Base-by-base conservation (phyloP, 176 grass and related monocot genomes). In the Oryza glumipatula region DNA sequence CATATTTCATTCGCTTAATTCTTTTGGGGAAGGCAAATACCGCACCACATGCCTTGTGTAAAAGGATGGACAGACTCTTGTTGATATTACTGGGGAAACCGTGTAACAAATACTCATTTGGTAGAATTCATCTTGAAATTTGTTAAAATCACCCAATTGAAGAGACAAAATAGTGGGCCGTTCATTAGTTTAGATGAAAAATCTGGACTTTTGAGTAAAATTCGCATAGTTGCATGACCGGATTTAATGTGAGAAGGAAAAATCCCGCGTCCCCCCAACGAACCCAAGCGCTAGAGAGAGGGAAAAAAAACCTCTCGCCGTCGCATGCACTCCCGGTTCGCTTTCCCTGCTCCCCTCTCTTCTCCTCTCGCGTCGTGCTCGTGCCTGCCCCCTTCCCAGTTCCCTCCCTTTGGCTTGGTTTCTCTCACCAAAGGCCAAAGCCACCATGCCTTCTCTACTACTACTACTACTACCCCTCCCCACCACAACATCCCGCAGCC, bases 261-360 rank as follows among this genome's bases (percentile, higher is more conserved):
- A 75, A 74, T 1, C 14, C 49, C 49, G 14, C 14, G 74, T 76
- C 11, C 32, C 32, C 51, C 15, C 6, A 44, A 44, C 43, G 3
- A 24, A 63, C 39, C 54, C 49, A 41, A 77, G 54, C 54, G 75
- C 30, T 6, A 48, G 46, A 11, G 46, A 48, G 47, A 49, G 43
- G 52, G 5, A 1, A 38, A 38, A 56, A 58, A 82, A 81, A 28
- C 67, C 9, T 49, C 12, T 36, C 11, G 49, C 74, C 19, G 52
- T 6, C 5, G 51, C 15, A 54, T 17, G 43, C 19, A 10, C 23
- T 21, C 43, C 58, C 74, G 84, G 80, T 83, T 91, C 84, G 89
- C 89, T 91, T 91, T 91, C 89, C 70, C 71, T 91, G 89, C 76
- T 87, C 70, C 74, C 70, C 86, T 64, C 85, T 78, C 89, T 80